Base-by-base conservation (phyloP, 768 basidiomycete genomes). In the Panellus pusillus region DNA sequence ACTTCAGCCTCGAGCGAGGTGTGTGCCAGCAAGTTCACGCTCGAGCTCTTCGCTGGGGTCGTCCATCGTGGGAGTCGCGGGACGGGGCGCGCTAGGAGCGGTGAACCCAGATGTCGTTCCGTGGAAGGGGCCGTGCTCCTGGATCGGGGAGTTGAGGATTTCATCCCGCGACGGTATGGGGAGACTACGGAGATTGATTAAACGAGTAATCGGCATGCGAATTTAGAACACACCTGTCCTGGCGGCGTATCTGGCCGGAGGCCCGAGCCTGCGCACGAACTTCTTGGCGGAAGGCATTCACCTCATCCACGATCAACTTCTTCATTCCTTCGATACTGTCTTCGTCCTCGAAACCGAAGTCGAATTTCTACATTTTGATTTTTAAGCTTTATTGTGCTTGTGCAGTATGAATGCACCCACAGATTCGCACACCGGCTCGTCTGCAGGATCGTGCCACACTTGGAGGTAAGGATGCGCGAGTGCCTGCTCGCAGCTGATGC, bases 281-380 rank as follows among this genome's bases (percentile, higher is more conserved):
- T 67, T 94, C 86, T 9, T 87, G 80, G 35, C 97, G 84, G 84
- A 99, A 98, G 12, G 79, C 68, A 55, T 84, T 84, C 36, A 98
- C 96, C 70, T 98, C 95, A 27, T 95, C 84, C 19, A 98, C 84
- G 62, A 99, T 99, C 67, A 98, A 71, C 58, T 82, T 84, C 72
- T 96, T 92, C 97, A 99, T 99, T 9, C 97, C 97, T 41, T 96
- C 93, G 60, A 96, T 95, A 53, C 84, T 86, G 55, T 99, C 97
- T 72, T 98, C 97, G 60, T 90, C 89, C 72, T 99, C 97, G 63
- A 99, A 99, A 15, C 84, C 79, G 66, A 99, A 98, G 71, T 98
- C 93, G 62, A 99, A 98, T 77, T 89, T 85, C 89, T 93, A 60
- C 13, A 47, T 64, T 24, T 6, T 47, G 31, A 27, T 43, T 46